Base-by-base conservation (phyloP, 2,329 filamentous ascomycete genomes). In the Colletotrichum tamarilloi region DNA sequence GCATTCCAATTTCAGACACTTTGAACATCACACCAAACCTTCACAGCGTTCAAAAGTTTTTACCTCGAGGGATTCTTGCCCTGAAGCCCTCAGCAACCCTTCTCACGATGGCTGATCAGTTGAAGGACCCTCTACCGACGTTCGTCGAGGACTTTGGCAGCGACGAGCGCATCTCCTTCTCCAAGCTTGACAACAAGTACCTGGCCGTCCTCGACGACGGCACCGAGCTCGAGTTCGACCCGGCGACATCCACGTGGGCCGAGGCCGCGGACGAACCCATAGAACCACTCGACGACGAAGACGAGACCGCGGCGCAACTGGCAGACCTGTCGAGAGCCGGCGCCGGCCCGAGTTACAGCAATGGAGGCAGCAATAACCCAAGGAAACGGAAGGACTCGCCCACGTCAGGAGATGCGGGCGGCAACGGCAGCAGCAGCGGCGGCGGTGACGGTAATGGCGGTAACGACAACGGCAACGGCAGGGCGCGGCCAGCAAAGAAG, bases 101-200 rank as follows among this genome's bases (percentile, higher is more conserved):
- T 16, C 14, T 32, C 52, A 57, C 52, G 14, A 74, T 72, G 70
- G 53, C 71, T 22, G 72, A 67, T n/a, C 67, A 66, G 52, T 83
- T 84, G 81, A 80, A 83, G 14, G 56, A 76, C 2, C 72, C 83
- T 12, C 90, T 92, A 68, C 90, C 90, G 26, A 90, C 86, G 22
- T 85, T 94, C 70, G 87, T 89, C 16, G 87, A 89, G 69, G 89
- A 93, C 60, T 97, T 97, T 80, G 92, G 93, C 78, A 85, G 85
- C 72, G 95, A 98, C 80, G 89, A 94, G 32, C 93, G 95, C 77
- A 94, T 98, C 79, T 96, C 94, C 6, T 97, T 93, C 84, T 96
- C 94, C n/a, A 93, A 90, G 80, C 87, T 94, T 74, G 93, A 96
- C 82, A 88, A 91, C 79, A 96, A 95, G 80, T 96, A 92, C 84